Base-by-base conservation (phyloP, 768 basidiomycete genomes). In the Tylopilus plumbeoviolaceoides region DNA sequence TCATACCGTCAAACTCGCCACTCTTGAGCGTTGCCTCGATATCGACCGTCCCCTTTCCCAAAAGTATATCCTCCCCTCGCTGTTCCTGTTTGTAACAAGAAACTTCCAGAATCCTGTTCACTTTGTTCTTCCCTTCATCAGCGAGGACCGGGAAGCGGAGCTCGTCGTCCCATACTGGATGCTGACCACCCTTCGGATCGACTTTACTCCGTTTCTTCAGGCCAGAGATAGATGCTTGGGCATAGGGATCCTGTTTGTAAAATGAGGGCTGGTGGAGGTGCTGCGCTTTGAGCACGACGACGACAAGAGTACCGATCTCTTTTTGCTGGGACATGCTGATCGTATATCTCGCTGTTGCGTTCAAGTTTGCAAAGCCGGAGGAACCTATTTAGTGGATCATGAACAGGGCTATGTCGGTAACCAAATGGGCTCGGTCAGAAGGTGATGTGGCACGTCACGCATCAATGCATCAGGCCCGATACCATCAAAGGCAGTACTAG, bases 111-210 rank as follows among this genome's bases (percentile, higher is more conserved):
- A 76, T 81, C 66, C 85, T 73, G 57, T 75, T 73, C 21, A 33
- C 46, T 5, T 47, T 67, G 44, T 69, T 67, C 57, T 83, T 82
- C 31, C 80, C 79, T 9, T 64, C 67, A n/a, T 80, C 78, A 60
- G 81, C 83, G 59, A 79, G 67, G 44, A 98, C 76, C 6, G 84
- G 78, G 67, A 93, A 84, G 40, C 91, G 82, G 48, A 95, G 68
- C 68, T 97, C 93, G 31, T 83, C 83, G 64, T 97, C 94, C 92
- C 94, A 98, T 54, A 85, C 81, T 2, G 95, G 95, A 69, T 91
- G 88, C 64, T 98, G 95, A 0, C 95, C 95, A 3, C 94, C 94
- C 64, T 86, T 91, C 59, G 83, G 75, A 62, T 91, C 87, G 54
- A 84, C 78, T 48, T 80, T 75, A 1, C 91, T 93, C 52, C 80